Percentiles rank a stretch among this genome's conserved stretches.
Conservation (phyloP, 148 eudicot species). For the Arctostaphylos glauca region DNA sequence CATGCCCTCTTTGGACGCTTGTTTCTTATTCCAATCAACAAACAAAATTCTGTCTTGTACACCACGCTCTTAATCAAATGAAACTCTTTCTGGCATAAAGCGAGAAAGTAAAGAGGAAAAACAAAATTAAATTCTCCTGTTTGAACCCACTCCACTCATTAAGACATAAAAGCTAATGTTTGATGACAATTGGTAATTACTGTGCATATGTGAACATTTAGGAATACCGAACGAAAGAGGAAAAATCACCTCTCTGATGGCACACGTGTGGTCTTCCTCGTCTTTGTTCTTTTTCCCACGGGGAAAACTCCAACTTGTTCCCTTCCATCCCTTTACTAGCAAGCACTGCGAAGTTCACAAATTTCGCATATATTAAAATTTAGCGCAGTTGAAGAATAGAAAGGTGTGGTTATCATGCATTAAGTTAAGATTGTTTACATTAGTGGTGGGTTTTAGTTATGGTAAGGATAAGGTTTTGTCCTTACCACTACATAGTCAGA, state of each 20-base stretch:
- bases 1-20: not conserved
- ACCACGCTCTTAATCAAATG: not conserved
- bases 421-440: not conserved
- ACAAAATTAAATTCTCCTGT: constrained; percentile 2
- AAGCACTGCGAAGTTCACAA: constrained; percentile 61
- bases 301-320: constrained; percentile 98
- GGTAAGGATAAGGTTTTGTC: not conserved
- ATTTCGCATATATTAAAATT: not conserved
- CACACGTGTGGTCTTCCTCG: constrained; percentile 97
- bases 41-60: not conserved
- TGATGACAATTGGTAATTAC: not conserved
- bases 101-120: not conserved
- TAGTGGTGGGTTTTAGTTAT: not conserved
- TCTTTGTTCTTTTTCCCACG: constrained; percentile 97
- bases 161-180: not conserved
- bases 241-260: constrained; percentile 80
- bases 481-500: not conserved
- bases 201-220: not conserved
- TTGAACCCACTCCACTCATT: not conserved
- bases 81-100: not conserved
- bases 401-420: not conserved
- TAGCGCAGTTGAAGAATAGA: not conserved
- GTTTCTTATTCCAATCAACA: not conserved
- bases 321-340: constrained; percentile 98
- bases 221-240: not conserved